Base-by-base conservation (phyloP, 1,284 basidiomycete genomes). In the Cutaneotrichosporon cavernicola region DNA sequence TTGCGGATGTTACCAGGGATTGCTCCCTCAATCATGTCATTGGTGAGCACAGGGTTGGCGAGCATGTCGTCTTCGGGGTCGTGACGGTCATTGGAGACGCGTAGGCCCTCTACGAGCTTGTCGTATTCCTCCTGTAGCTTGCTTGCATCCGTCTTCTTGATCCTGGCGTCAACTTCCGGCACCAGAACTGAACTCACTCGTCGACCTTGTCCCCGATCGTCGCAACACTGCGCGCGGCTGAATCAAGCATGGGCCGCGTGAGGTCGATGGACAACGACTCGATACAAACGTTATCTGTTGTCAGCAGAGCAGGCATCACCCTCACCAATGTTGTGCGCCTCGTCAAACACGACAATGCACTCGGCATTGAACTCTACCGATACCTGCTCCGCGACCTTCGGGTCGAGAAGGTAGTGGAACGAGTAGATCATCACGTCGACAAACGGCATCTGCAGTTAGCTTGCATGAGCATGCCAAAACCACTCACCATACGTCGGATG, bases 361-460 rank as follows among this genome's bases (percentile, higher is more conserved):
- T 99, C 97, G 73, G 98, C 98, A 36, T 91, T 92, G 82, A 99
- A 86, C 77, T 99, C 96, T 74, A 93, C 95, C 7, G 95, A 98
- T 14, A 99, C 97, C 82, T 98, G 95, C 73, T 99, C 96, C 0
- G 97, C 97, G 49, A 99, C 94, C 81, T 99, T 99, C 0, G 97
- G 97, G 81, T 99, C 97, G 52, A 99, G 86, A 30, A 99, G 85
- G 78, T 99, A 99, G 80, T 99, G 97, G 82, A 99, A 99, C 38
- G 96, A 98, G 80, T 98, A 99, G 80, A 99, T 98, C 79, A 99
- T 88, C 68, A 99, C 86, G 79, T 97, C 92, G 62, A 92, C 91
- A 76, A 95, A 97, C 0, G 93, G 89, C 86, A 99, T 89, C 95
- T 97, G 72, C 38, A 6, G 53, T 63, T 40, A 67, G 63, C 30